A percentile compares a stretch with the other conserved stretches of the same genome.
Conservation (phyloP, 2,329 filamentous ascomycete species). For the Epichloe scottii region DNA sequence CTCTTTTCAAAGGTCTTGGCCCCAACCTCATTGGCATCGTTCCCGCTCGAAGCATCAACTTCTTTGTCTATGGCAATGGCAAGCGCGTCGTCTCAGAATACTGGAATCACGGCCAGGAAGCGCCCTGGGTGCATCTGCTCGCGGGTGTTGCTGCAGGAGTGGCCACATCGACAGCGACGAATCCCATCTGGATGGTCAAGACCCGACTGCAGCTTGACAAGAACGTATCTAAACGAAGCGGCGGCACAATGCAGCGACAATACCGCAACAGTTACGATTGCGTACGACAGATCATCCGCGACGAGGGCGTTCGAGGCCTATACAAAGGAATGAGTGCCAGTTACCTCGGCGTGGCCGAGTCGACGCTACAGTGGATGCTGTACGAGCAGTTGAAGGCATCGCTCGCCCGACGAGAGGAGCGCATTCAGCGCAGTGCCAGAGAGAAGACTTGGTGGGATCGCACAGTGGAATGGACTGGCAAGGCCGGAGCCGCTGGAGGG, state of each 20-base stretch:
- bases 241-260: conserved; percentile 42
- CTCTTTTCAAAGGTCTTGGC: conserved; percentile 84
- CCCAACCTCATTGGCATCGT: conserved; percentile 85
- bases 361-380: conserved; percentile 82
- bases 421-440: conserved; percentile 43
- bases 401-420: conserved; percentile 52
- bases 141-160: conserved; percentile 70
- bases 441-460: conserved; percentile 60
- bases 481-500: conserved; percentile 63
- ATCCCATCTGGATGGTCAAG: conserved; percentile 95
- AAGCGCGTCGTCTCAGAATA: conserved; percentile 69
- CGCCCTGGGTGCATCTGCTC: conserved; percentile 63
- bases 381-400: conserved; percentile 83
- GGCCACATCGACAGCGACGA: conserved; percentile 79
- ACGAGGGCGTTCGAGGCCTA: conserved; percentile 70
- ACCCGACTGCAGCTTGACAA: conserved; percentile 87
- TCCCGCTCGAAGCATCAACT: conserved; percentile 82
- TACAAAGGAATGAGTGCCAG: conserved; percentile 87
- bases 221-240: conserved; percentile 53
- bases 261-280: conserved; percentile 88
- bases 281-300: conserved; percentile 63
- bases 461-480: conserved; percentile 66
- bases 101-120: conserved; percentile 58
- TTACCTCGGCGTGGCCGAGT: conserved; percentile 83
- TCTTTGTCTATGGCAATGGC: conserved; percentile 85